Evolutionary conservation across 192 early-diverging fungal species (phyloP).

Genomic region (Funneliformis geosporum): DNA sequence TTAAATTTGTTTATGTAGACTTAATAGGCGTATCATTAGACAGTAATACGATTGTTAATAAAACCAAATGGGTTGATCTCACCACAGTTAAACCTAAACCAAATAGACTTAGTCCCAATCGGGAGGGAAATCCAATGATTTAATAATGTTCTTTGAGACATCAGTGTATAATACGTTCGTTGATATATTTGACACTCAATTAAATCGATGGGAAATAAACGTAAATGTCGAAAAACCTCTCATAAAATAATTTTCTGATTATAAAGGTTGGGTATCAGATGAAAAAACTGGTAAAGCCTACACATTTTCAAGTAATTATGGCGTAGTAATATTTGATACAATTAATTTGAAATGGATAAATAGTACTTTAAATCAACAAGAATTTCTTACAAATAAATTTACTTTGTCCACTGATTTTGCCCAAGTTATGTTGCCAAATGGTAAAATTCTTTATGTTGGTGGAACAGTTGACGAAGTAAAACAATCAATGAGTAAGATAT

Average conservation of each 20-base stretch:
- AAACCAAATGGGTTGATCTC: neutral
- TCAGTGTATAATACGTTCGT: no score
- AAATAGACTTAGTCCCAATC: no score
- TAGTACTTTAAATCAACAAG: neutral
- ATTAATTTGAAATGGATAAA: neutral
- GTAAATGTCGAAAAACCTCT: neutral
- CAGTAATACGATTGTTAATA: neutral
- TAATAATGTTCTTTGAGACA: neutral
- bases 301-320: neutral
- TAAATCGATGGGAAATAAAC: neutral
- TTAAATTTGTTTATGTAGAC: neutral
- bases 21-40: neutral
- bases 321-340: neutral
- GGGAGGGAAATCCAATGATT: neutral
- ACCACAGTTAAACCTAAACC: neutral
- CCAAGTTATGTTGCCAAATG: neutral
- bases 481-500: neutral
- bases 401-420: no score
- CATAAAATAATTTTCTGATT: neutral
- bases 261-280: neutral
- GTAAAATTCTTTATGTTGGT: neutral
- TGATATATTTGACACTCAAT: neutral
- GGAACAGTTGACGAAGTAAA: neutral
- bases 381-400: neutral
- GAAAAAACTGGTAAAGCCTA: neutral